Percentiles rank a stretch among this genome's conserved stretches.
Evolutionary conservation across 805 yeast species (phyloP).

Genomic region (Starmerella bombi): DNA sequence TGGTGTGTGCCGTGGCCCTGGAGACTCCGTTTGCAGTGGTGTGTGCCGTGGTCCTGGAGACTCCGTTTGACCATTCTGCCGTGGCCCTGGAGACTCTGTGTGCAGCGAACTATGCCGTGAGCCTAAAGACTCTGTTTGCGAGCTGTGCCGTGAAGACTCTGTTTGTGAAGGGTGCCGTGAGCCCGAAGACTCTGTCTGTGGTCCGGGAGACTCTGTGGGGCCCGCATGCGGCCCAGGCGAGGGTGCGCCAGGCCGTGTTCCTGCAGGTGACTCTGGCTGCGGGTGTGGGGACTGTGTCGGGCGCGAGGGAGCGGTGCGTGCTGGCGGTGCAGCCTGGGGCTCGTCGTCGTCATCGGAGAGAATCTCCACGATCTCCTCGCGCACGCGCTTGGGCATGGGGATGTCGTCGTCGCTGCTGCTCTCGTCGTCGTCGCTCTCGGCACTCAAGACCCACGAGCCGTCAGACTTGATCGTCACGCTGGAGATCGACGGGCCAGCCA

Average conservation of each 20-base stretch:
- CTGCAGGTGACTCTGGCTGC: not conserved
- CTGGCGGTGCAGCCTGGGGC: too few relatives aligned
- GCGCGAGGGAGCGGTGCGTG: too few relatives aligned
- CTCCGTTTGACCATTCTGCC: too few relatives aligned
- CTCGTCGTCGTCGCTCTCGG: constrained; percentile 11
- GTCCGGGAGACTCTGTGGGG: not conserved
- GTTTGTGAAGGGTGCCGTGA: not conserved
- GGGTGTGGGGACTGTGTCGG: not conserved
- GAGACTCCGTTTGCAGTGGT: too few relatives aligned
- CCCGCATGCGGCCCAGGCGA: not conserved
- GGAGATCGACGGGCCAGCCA: constrained; percentile 44
- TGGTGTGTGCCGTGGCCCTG: too few relatives aligned
- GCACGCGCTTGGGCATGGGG: not conserved
- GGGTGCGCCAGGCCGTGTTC: not conserved
- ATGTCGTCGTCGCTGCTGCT: constrained; percentile 6
- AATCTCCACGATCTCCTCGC: constrained; percentile 11
- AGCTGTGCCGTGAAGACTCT: not conserved
- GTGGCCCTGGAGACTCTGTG: too few relatives aligned
- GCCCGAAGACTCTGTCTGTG: not conserved
- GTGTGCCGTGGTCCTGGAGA: too few relatives aligned
- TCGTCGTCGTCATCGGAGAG: constrained; percentile 15
- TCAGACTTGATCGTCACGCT: constrained; percentile 53
- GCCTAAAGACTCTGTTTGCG: not conserved
- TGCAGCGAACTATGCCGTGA: not conserved
- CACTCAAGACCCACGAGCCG: constrained; percentile 51